Base-by-base conservation (phyloP, 208 protist genomes). In the Vickermania ingenoplastis region DNA sequence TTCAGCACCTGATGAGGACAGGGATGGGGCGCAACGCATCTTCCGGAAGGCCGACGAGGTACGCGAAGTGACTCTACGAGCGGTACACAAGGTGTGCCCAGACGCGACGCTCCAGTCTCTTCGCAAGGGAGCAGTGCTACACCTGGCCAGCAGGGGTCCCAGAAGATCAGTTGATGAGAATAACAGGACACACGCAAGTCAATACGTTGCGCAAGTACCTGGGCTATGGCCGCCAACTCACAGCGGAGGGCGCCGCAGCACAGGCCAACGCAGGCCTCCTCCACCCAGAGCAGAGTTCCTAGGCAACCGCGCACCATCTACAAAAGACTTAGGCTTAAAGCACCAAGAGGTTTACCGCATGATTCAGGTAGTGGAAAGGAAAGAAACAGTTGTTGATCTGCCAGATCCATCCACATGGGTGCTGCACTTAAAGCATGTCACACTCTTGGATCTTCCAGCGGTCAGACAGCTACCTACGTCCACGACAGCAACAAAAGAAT, bases 131-230 rank as follows among this genome's bases (percentile, higher is more conserved):
- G n/a, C n/a, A n/a, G n/a, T n/a, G n/a, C n/a, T n/a, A n/a, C n/a
- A n/a, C n/a, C n/a, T n/a, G n/a, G n/a, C n/a, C n/a, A n/a, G n/a
- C n/a, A n/a, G n/a, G n/a, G n/a, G n/a, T n/a, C n/a, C n/a, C n/a
- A n/a, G n/a, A n/a, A n/a, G n/a, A n/a, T n/a, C n/a, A n/a, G n/a
- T n/a, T n/a, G n/a, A n/a, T n/a, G n/a, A n/a, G n/a, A 27, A 41
- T 59, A 27, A 59, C 54, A 14, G 54, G 54, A 59, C 54, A 59
- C 54, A 59, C 7, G 4, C 54, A 27, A 14, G 28, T 59, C 4
- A 36, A 24, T 14, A 36, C 54, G 4, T 14, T 59, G 22, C 7
- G n/a, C n/a, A n/a, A n/a, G n/a, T n/a, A n/a, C n/a, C n/a, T n/a
- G n/a, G n/a, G n/a, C n/a, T n/a, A n/a, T n/a, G n/a, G n/a, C n/a